phyloP scores from a whole-genome alignment of 2,329 filamentous ascomycete genomes.

The Verruconis gallopava region DNA sequence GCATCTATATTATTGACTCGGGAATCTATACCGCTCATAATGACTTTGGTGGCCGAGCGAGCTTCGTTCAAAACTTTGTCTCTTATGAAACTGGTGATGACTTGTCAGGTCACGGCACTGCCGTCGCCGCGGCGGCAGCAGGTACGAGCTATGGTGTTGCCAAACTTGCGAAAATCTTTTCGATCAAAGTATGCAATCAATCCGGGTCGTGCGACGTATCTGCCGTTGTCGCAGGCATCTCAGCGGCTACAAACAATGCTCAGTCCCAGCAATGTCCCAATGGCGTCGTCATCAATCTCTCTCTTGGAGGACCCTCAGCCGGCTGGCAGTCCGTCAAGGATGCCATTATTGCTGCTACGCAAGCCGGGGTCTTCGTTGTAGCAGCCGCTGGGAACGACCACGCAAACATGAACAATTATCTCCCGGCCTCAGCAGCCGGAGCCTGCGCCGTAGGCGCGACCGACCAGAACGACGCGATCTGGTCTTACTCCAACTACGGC shows the following conservation, averaged over 20 bases:
- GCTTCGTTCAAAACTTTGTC: conserved; percentile 20
- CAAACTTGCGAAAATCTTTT: conserved; percentile 18
- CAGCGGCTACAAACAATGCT: conserved; percentile 11
- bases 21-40: conserved; percentile 45
- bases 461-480: conserved; percentile 3
- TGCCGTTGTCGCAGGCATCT: conserved; percentile 22
- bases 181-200: conserved; percentile 24
- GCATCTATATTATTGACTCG: conserved; percentile 52
- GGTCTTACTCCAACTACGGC: conserved; percentile 11
- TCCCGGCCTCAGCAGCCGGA: conserved; percentile 7
- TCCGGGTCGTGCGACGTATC: conserved; percentile 26
- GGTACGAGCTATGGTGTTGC: conserved; percentile 12
- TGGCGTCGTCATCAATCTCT: conserved; percentile 23
- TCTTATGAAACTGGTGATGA: conserved; percentile 16
- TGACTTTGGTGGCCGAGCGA: conserved; percentile 28
- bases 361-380: conserved; percentile 4
- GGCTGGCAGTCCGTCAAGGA: conserved; percentile 5
- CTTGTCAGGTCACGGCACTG: conserved; percentile 28
- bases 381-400: conserved; percentile 9
- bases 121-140: conserved; percentile 15
- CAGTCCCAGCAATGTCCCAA: conserved; percentile 17
- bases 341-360: conserved; percentile 1
- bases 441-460: conserved; percentile 10
- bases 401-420: conserved; percentile 2
- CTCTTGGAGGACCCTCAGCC: conserved; percentile 22